phyloP scores from a whole-genome alignment of 2,329 filamentous ascomycete genomes.

The Xylariomycetidae sp. region DNA sequence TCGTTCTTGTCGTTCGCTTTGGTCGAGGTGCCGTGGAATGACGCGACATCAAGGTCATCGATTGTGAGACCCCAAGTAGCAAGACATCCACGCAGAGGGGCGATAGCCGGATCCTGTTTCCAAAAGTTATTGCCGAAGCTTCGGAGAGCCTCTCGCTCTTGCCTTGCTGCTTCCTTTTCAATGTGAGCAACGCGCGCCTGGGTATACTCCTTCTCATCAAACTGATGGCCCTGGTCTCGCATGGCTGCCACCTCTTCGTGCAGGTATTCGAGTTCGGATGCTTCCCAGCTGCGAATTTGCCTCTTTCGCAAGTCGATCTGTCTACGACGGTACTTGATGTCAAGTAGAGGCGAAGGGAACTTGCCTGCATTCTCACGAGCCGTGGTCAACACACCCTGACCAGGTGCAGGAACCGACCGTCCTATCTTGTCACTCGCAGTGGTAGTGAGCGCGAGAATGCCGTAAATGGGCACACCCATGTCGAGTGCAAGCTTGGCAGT shows the following conservation, averaged over 20 bases:
- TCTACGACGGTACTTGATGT: constrained; percentile 94
- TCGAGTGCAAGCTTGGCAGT: constrained; percentile 91
- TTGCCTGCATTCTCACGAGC: constrained; percentile 87
- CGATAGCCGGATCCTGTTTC: constrained; percentile 91
- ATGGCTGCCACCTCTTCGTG: constrained; percentile 90
- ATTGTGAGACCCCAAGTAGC: constrained; percentile 98
- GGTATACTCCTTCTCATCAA: constrained; percentile 80
- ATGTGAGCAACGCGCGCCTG: constrained; percentile 83
- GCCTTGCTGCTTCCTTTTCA: constrained; percentile 78
- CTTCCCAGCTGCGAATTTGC: constrained; percentile 95
- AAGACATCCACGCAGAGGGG: constrained; percentile 89
- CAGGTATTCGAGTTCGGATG: constrained; percentile 87
- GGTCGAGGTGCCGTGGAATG: constrained; percentile 98
- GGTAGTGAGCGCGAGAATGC: constrained; percentile 86
- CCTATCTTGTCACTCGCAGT: constrained; percentile 99
- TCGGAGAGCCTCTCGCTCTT: constrained; percentile 88
- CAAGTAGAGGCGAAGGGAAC: constrained; percentile 90
- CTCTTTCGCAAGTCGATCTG: constrained; percentile 91
- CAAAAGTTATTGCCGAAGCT: constrained; percentile 98
- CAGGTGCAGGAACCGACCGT: constrained; percentile 91
- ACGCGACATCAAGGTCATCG: constrained; percentile 90
- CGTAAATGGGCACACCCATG: constrained; percentile 98
- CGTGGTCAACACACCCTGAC: constrained; percentile 93
- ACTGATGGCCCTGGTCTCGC: constrained; percentile 70
- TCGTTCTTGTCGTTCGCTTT: constrained; percentile 99